phyloP scores from a whole-genome alignment of 2,329 filamentous ascomycete genomes.

The Cladosporium sp. region DNA sequence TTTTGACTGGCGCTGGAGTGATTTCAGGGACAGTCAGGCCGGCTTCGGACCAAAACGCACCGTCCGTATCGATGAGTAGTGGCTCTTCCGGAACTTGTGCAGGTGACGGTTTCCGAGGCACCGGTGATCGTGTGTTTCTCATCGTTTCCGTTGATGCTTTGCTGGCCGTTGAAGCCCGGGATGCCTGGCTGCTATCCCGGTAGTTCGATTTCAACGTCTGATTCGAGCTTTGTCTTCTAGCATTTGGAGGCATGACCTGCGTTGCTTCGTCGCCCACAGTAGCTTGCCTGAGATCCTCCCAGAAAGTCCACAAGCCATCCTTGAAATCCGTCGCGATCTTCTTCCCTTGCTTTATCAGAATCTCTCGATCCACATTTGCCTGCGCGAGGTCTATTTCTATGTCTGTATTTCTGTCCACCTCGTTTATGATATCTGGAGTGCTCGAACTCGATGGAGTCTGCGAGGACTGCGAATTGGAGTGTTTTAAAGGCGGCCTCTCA shows the following conservation, averaged over 20 bases:
- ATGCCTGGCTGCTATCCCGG: constrained; percentile 9
- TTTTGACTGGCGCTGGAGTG: constrained; percentile 21
- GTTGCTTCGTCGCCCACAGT: constrained; percentile 92
- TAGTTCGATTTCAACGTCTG: constrained; percentile 18
- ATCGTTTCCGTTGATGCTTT: constrained; percentile 17
- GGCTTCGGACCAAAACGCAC: constrained; percentile 26
- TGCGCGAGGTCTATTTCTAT: constrained; percentile 28
- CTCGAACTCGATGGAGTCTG: constrained; percentile 15
- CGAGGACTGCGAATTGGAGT: constrained; percentile 12
- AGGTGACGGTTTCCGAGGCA: neutral
- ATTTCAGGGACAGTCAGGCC: constrained; percentile 17
- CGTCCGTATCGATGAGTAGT: constrained; percentile 7
- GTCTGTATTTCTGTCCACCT: constrained; percentile 21
- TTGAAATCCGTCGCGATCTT: constrained; percentile 87
- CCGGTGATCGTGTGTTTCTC: constrained; percentile 13
- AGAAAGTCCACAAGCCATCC: constrained; percentile 86
- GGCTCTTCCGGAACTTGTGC: constrained; percentile 1
- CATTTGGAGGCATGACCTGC: constrained; percentile 45
- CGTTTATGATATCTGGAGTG: constrained; percentile 21
- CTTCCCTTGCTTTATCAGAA: constrained; percentile 56
- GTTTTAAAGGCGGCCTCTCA: constrained; percentile 1
- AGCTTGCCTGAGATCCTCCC: constrained; percentile 91
- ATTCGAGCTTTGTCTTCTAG: constrained; percentile 22
- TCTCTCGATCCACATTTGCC: constrained; percentile 44
- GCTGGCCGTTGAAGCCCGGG: constrained; percentile 17